A percentile compares a stretch with the other conserved stretches of the same genome.
Evolutionary conservation across 2,329 filamentous ascomycete species (phyloP).

Genomic region (Alternaria dauci): DNA sequence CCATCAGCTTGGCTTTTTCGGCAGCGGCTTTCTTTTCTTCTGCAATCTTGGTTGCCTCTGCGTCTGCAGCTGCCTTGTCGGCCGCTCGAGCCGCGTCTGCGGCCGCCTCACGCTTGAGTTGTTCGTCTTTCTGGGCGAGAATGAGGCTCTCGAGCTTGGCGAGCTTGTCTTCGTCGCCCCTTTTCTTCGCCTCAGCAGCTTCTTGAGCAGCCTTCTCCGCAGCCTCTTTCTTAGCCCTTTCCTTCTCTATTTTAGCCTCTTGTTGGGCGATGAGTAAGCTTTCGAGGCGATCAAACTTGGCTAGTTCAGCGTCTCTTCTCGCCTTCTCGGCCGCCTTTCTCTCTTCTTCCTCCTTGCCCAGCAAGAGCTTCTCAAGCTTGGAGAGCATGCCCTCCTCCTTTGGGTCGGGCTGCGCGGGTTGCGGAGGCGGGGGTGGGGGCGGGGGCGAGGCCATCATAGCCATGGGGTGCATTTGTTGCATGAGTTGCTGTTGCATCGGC

Average conservation of each 20-base stretch:
- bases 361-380: constrained; percentile 42
- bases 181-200: constrained; percentile 45
- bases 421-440: constrained; percentile 29
- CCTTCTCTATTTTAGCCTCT: constrained; percentile 48
- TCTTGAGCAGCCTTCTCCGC: constrained; percentile 40
- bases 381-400: constrained; percentile 45
- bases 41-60: constrained; percentile 61
- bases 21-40: constrained; percentile 55
- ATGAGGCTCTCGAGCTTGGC: constrained; percentile 51
- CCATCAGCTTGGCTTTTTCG: constrained; percentile 36
- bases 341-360: constrained; percentile 42
- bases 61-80: constrained; percentile 59
- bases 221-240: constrained; percentile 46
- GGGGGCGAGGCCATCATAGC: constrained; percentile 21
- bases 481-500: constrained; percentile 11
- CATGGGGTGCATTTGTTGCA: constrained; percentile 16
- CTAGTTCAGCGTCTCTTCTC: constrained; percentile 45
- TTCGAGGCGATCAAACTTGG: constrained; percentile 50
- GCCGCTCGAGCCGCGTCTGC: constrained; percentile 42
- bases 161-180: constrained; percentile 47
- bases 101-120: constrained; percentile 48
- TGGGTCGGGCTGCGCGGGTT: constrained; percentile 26
- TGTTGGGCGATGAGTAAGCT: constrained; percentile 47
- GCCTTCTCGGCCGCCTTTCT: constrained; percentile 37
- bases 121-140: constrained; percentile 54